These are phyloP conservation scores for Russula virescens DNA, from an alignment of 768 basidiomycete species.

Conservation along the genomic window DNA sequence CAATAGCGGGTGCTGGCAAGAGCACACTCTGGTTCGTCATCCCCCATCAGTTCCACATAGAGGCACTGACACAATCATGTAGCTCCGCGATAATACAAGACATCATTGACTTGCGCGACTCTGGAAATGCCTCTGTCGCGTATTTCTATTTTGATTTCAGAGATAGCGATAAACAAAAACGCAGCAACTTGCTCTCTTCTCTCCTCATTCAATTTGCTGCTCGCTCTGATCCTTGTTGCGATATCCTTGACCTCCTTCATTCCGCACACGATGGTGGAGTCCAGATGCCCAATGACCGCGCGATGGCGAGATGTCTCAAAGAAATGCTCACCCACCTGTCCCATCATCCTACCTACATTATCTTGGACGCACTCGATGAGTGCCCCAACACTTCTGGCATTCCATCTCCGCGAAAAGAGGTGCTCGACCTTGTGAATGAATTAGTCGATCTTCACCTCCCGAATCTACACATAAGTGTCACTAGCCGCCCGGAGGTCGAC, in stretches of 20 bases:
- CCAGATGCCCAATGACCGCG: neutral
- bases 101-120: neutral
- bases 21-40: constrained; percentile 3
- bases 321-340: neutral
- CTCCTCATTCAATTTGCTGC: constrained; percentile 8
- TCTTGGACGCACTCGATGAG: constrained; percentile 14
- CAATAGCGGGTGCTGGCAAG: constrained; percentile 5
- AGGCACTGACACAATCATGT: neutral
- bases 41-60: too few species aligned
- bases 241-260: neutral
- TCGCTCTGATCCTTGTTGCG: neutral
- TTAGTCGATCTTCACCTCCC: neutral
- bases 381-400: neutral
- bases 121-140: neutral
- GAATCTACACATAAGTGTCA: constrained; percentile 8
- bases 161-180: constrained; percentile 1
- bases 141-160: constrained; percentile 13
- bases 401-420: constrained; percentile 6
- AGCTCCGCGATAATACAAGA: constrained; percentile 9
- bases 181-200: neutral
- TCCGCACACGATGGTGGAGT: neutral
- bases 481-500: constrained; percentile 11
- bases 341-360: neutral
- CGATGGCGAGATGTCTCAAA: neutral
- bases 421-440: neutral